A percentile compares a stretch with the other conserved stretches of the same genome.
Evolutionary conservation across 768 basidiomycete species (phyloP).

Genomic region (Suillus americanus): DNA sequence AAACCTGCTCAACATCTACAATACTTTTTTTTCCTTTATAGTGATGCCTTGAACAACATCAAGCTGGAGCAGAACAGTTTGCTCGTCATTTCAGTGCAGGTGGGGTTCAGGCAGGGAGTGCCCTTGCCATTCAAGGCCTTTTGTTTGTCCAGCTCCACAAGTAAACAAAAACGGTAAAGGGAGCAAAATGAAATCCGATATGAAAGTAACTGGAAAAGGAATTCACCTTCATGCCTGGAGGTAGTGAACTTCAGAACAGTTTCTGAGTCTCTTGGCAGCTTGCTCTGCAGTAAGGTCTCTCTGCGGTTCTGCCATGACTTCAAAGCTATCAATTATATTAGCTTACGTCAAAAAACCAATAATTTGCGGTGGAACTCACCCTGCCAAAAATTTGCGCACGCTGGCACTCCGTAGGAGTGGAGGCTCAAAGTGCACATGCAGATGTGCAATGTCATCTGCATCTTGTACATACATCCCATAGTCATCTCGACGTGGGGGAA

Average conservation of each 20-base stretch:
- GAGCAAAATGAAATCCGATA: too few species aligned
- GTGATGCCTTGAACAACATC: too few species aligned
- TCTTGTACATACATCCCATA: slow-evolving; percentile 33
- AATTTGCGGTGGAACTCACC: slow-evolving; percentile 44
- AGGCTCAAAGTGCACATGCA: slow-evolving; percentile 87
- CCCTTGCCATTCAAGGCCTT: too few species aligned
- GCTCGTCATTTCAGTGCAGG: too few species aligned
- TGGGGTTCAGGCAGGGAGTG: too few species aligned
- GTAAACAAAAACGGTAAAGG: too few species aligned
- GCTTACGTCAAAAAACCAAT: not conserved
- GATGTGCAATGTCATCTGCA: slow-evolving; percentile 62
- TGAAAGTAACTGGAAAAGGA: too few species aligned
- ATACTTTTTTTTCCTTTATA: too few species aligned
- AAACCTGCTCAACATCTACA: too few species aligned
- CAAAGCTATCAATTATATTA: slow-evolving; percentile 53
- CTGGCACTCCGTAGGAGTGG: slow-evolving; percentile 80
- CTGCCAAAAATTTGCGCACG: slow-evolving; percentile 88
- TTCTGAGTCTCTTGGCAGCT: slow-evolving; percentile 68
- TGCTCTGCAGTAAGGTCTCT: slow-evolving; percentile 89
- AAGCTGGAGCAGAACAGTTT: too few species aligned
- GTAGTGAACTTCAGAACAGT: slow-evolving; percentile 62
- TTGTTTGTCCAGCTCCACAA: too few species aligned
- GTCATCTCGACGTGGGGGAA: slow-evolving; percentile 38
- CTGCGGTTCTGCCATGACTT: slow-evolving; percentile 89
- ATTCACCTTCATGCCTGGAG: slow-evolving; percentile 14